Base-by-base conservation (phyloP, 208 protist genomes). In the Crithidia mellificae region DNA sequence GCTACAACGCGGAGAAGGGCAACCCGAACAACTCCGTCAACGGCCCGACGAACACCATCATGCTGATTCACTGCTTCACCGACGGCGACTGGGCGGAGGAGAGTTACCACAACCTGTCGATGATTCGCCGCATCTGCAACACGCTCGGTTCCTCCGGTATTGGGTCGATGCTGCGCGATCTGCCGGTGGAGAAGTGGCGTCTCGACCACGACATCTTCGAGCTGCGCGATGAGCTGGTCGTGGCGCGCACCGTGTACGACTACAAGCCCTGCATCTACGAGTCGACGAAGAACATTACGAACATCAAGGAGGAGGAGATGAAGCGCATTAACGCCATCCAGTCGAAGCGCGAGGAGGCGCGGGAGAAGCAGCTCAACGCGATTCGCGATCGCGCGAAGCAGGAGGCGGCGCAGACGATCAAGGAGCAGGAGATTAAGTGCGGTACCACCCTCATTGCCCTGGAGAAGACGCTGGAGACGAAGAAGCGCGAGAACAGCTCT, bases 251-350 rank as follows among this genome's bases (percentile, higher is more conserved):
- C 0, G 93, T 95, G 46, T 93, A 97, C 79, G 93, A 95, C 43
- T 96, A 96, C 84, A 90, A 88, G 71, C 93, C 90, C 14, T 91
- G 83, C 72, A 94, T 96, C 58, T 96, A 81, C 73, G 91, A 96
- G 29, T 73, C 85, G 20, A 24, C 84, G 25, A 96, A 95, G 74
- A 77, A 69, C 17, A 78, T 97, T 20, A 55, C 85, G 11, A 95
- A 97, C 75, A 92, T 96, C 47, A 81, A 89, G 57, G 92, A 97
- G 65, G 92, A 97, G 72, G 90, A 96, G 71, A 50, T 81, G 74
- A 88, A 88, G 72, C 85, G 85, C 50, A 84, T 97, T 53, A 82
- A 44, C 34, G 83, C 80, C 22, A 96, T 97, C 67, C 75, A 88
- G 72, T 49, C 56, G 15, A 94, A 93, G 63, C 81, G 90, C 32